Evolutionary conservation across 208 protist species (phyloP).

Genomic region (Wallacemonas collosoma): DNA sequence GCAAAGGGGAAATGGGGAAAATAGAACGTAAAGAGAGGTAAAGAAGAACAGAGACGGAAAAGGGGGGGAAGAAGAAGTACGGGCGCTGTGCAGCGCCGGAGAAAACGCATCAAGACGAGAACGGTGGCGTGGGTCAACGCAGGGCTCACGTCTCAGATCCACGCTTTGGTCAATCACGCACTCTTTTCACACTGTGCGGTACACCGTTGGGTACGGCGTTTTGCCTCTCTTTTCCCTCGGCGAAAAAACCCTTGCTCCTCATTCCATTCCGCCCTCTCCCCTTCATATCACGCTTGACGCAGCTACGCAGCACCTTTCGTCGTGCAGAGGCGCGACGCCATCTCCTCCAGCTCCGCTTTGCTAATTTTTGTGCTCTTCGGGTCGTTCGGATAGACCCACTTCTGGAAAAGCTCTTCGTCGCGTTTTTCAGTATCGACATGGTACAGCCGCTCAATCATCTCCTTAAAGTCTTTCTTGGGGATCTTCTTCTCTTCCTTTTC

Average conservation of each 20-base stretch:
- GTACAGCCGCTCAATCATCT: conserved; percentile 69
- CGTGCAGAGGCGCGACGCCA: conserved; percentile 80
- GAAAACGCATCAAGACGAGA: too few relatives aligned
- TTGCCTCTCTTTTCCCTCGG: neutral
- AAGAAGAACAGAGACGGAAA: too few relatives aligned
- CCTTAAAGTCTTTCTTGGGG: conserved; percentile 61
- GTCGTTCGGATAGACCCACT: conserved; percentile 87
- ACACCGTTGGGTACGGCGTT: neutral
- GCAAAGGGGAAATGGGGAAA: neutral
- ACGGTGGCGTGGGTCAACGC: too few relatives aligned
- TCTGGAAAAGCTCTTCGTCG: conserved; percentile 85
- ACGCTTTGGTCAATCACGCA: too few relatives aligned
- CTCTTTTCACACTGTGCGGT: too few relatives aligned
- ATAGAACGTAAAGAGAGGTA: neutral
- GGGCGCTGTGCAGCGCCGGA: too few relatives aligned
- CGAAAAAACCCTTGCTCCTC: neutral
- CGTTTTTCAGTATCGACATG: conserved; percentile 77
- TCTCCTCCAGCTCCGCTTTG: conserved; percentile 48
- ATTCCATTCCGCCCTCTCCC: neutral
- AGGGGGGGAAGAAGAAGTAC: too few relatives aligned
- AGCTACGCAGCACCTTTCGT: conserved; percentile 26
- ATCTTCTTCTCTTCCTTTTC: conserved; percentile 67
- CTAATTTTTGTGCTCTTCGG: conserved; percentile 70
- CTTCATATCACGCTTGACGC: neutral
- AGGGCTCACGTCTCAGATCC: too few relatives aligned